These are phyloP conservation scores for Climacium dendroides DNA, from an alignment of 225 moss, liverwort and hornwort species.

Conservation along the genomic window DNA sequence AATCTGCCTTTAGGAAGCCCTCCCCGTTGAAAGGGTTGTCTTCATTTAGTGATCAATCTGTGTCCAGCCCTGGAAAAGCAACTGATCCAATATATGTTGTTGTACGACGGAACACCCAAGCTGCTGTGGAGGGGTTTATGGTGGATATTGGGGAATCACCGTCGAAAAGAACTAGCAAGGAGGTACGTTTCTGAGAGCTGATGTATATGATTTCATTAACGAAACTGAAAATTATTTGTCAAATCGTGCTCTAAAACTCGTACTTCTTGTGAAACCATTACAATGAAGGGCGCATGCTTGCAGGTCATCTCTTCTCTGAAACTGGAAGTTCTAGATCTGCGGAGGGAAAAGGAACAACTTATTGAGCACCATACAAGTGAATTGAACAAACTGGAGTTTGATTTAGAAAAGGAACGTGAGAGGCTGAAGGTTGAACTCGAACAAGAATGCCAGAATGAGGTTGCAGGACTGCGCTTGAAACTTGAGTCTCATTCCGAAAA, in stretches of 20 bases:
- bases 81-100: slow-evolving; percentile 48
- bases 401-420: slow-evolving; percentile 43
- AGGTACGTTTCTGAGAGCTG: slow-evolving; percentile 12
- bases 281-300: background rate
- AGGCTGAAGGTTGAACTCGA: slow-evolving; percentile 35
- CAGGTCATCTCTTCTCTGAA: slow-evolving; percentile 44
- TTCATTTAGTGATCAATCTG: slow-evolving; percentile 28
- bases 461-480: slow-evolving; percentile 16
- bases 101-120: slow-evolving; percentile 46
- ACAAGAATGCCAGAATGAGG: slow-evolving; percentile 9
- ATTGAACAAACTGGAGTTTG: slow-evolving; percentile 41
- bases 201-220: background rate
- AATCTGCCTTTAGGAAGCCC: slow-evolving; percentile 34
- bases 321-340: slow-evolving; percentile 49
- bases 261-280: background rate
- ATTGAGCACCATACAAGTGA: slow-evolving; percentile 55
- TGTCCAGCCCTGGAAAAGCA: slow-evolving; percentile 32
- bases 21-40: slow-evolving; percentile 38
- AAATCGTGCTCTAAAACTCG: background rate
- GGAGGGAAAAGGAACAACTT: slow-evolving; percentile 77
- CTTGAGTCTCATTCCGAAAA: slow-evolving; percentile 11
- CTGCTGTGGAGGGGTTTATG: slow-evolving; percentile 55
- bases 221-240: background rate
- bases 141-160: slow-evolving; percentile 59
- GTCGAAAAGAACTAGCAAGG: slow-evolving; percentile 40